Evolutionary conservation across 2,329 filamentous ascomycete species (phyloP).

Genomic region (Fusarium ramigenum): DNA sequence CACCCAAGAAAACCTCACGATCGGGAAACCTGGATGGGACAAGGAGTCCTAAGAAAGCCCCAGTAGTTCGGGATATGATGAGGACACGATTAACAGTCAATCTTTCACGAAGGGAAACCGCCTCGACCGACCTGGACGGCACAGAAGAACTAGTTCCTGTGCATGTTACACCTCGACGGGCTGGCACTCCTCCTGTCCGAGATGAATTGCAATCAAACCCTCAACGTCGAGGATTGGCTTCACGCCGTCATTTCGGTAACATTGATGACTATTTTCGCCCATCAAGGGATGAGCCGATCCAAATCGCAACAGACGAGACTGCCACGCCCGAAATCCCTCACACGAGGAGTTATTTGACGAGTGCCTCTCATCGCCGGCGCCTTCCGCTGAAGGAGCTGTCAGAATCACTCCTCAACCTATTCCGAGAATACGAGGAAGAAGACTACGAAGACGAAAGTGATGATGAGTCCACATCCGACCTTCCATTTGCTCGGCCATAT

Average conservation of each 20-base stretch:
- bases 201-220: conserved; percentile 1
- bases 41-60: background rate
- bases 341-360: background rate
- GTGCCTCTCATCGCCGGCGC: conserved; percentile 16
- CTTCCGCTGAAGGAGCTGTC: conserved; percentile 38
- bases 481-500: conserved; percentile 6
- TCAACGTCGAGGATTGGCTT: background rate
- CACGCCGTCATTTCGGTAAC: conserved; percentile 27
- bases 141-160: conserved; percentile 37
- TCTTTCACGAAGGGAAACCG: conserved; percentile 46
- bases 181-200: background rate
- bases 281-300: conserved; percentile 38
- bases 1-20: background rate
- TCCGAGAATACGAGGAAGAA: conserved; percentile 32
- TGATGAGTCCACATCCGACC: background rate
- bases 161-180: conserved; percentile 33
- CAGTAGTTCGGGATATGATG: conserved; percentile 34
- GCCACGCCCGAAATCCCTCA: conserved; percentile 39
- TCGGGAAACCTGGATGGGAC: background rate
- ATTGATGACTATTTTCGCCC: conserved; percentile 48
- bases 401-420: conserved; percentile 32
- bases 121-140: conserved; percentile 44
- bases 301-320: conserved; percentile 50
- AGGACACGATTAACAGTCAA: conserved; percentile 46
- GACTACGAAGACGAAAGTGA: conserved; percentile 21